Evolutionary conservation across 306 rosid genomes (phyloP).

Genomic region (Casuarina glauca): DNA sequence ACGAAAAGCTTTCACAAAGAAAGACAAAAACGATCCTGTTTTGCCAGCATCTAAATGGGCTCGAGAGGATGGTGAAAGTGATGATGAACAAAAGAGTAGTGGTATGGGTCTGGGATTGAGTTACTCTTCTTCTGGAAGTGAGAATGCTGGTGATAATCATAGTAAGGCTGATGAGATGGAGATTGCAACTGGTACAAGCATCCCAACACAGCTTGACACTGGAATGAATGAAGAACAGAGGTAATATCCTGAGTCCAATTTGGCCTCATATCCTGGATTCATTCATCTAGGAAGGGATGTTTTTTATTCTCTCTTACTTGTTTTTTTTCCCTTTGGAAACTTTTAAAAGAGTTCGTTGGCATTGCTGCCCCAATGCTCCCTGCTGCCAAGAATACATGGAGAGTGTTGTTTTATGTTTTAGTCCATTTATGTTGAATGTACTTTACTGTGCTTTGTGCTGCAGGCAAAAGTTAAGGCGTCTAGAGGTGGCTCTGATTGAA

Average conservation of each 20-base stretch:
- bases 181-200: conserved; percentile 61
- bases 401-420: no score
- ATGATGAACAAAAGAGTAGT: conserved; percentile 70
- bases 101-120: conserved; percentile 74
- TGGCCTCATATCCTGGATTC: conserved; percentile 18
- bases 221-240: conserved; percentile 96
- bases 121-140: conserved; percentile 98
- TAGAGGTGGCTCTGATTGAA: conserved; percentile 92
- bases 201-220: conserved; percentile 58
- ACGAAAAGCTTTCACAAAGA: conserved; percentile 65
- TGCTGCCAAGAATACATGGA: not conserved
- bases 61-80: conserved; percentile 94
- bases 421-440: conserved; percentile 8
- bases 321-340: no score
- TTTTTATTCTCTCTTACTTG: not conserved
- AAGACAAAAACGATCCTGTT: conserved; percentile 78
- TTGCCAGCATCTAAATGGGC: conserved; percentile 98
- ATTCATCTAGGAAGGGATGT: not conserved
- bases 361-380: conserved; percentile 26
- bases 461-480: conserved; percentile 91
- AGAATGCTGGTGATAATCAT: conserved; percentile 72
- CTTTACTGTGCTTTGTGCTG: conserved; percentile 10
- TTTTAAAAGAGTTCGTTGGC: no score
- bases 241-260: conserved; percentile 36
- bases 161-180: conserved; percentile 68